Conservation (phyloP, 2,329 filamentous ascomycete genomes). For the Mycosphaerella sp. region DNA sequence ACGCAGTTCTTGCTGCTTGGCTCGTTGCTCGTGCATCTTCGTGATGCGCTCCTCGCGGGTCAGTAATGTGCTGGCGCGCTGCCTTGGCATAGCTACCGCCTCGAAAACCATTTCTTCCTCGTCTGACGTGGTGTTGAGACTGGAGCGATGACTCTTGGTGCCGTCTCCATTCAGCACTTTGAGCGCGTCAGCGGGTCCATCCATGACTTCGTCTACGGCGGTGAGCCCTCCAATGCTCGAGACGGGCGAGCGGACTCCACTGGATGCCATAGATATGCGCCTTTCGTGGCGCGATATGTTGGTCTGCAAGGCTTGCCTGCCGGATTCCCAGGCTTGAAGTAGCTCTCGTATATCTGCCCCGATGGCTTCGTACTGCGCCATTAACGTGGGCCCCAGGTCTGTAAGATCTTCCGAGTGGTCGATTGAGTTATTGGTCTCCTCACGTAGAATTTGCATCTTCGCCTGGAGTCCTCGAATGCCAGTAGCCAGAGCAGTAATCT, state of each 20-base stretch:
- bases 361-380: constrained; percentile 91
- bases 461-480: constrained; percentile 89
- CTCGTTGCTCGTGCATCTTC: constrained; percentile 82
- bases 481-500: constrained; percentile 80
- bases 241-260: constrained; percentile 44
- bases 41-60: constrained; percentile 80
- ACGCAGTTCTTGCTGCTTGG: constrained; percentile 62
- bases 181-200: constrained; percentile 62
- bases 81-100: constrained; percentile 69
- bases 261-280: constrained; percentile 46
- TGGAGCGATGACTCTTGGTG: constrained; percentile 38
- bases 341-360: constrained; percentile 69
- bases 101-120: constrained; percentile 77
- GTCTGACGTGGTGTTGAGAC: constrained; percentile 45
- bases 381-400: constrained; percentile 70
- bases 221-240: constrained; percentile 59
- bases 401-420: constrained; percentile 56
- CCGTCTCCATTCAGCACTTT: constrained; percentile 69
- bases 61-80: constrained; percentile 51
- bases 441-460: constrained; percentile 84
- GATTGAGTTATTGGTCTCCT: constrained; percentile 76
- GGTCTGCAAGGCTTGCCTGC: constrained; percentile 72
- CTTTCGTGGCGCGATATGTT: constrained; percentile 75
- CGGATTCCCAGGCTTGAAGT: constrained; percentile 50
- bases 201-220: constrained; percentile 47